phyloP scores from a whole-genome alignment of 108 stramenopile genomes.

The Skeletonema grethae region DNA sequence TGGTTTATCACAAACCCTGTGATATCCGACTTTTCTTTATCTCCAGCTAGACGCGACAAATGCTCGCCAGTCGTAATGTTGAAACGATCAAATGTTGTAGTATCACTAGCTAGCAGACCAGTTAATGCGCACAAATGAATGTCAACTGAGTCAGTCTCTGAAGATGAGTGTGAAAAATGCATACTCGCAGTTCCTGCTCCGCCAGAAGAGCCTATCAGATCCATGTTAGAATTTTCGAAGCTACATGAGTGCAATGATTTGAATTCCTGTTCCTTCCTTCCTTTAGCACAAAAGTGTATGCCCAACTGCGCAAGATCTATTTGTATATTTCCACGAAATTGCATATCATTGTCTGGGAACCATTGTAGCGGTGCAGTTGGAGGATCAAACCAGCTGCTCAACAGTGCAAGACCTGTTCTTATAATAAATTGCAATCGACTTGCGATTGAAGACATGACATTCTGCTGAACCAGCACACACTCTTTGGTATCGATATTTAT shows the following conservation, averaged over 20 bases:
- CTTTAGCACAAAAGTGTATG: slow-evolving; percentile 7
- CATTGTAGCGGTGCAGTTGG: slow-evolving; percentile 31
- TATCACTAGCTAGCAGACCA: slow-evolving; percentile 13
- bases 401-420: background rate
- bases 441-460: slow-evolving; percentile 24
- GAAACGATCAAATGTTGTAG: slow-evolving; percentile 29
- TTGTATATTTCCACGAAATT: slow-evolving; percentile 29
- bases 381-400: background rate
- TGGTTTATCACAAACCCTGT: slow-evolving; percentile 21
- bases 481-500: slow-evolving; percentile 22
- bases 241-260: slow-evolving; percentile 11
- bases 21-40: slow-evolving; percentile 14
- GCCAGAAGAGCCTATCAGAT: slow-evolving; percentile 23
- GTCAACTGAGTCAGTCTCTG: slow-evolving; percentile 15
- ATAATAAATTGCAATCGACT: background rate
- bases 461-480: slow-evolving; percentile 14
- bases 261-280: background rate
- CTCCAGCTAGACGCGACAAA: slow-evolving; percentile 15
- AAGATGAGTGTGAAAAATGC: slow-evolving; percentile 6
- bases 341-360: slow-evolving; percentile 27
- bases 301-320: slow-evolving; percentile 16
- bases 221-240: slow-evolving; percentile 28
- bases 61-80: slow-evolving; percentile 15
- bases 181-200: slow-evolving; percentile 23
- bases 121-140: slow-evolving; percentile 18